These are phyloP conservation scores for Lolium perenne DNA, from an alignment of 176 grass and related monocot species.

Conservation along the genomic window DNA sequence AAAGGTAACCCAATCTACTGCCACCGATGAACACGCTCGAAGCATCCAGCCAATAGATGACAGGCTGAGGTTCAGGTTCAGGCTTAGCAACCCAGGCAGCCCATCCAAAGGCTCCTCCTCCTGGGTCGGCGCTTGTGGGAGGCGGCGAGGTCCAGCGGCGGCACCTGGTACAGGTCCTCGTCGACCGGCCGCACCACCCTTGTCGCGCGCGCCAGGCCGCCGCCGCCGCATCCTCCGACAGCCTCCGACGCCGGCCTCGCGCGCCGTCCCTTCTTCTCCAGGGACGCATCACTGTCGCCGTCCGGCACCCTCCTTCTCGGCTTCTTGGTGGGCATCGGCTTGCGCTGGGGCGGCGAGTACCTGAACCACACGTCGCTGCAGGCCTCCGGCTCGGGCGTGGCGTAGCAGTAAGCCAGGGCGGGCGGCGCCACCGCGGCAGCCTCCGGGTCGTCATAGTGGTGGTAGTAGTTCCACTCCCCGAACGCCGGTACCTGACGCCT, in stretches of 20 bases:
- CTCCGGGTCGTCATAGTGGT: constrained; percentile 20
- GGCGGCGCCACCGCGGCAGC: not conserved
- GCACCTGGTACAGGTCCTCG: constrained; percentile 53
- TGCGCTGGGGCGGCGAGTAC: constrained; percentile 39
- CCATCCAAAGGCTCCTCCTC: constrained; percentile 17
- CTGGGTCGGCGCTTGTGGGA: not conserved
- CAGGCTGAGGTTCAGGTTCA: not conserved
- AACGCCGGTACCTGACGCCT: constrained; percentile 50
- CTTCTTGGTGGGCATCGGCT: constrained; percentile 12
- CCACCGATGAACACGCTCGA: not conserved
- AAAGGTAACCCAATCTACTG: not conserved
- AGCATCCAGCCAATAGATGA: not conserved
- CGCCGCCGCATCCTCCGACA: too few relatives aligned
- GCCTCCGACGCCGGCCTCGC: not conserved
- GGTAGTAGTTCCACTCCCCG: constrained; percentile 59
- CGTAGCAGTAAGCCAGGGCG: not conserved
- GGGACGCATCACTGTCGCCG: not conserved
- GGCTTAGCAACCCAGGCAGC: not conserved
- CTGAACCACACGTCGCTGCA: constrained; percentile 49
- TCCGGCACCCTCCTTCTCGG: not conserved
- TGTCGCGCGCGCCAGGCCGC: not conserved
- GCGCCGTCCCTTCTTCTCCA: not conserved
- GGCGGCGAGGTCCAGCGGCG: not conserved
- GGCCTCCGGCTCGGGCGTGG: constrained; percentile 36
- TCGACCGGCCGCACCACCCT: constrained; percentile 41